A percentile compares a stretch with the other conserved stretches of the same genome.
Evolutionary conservation across 1,139 yeast genomes (phyloP).

Genomic region (Arxiozyma slooffiae): DNA sequence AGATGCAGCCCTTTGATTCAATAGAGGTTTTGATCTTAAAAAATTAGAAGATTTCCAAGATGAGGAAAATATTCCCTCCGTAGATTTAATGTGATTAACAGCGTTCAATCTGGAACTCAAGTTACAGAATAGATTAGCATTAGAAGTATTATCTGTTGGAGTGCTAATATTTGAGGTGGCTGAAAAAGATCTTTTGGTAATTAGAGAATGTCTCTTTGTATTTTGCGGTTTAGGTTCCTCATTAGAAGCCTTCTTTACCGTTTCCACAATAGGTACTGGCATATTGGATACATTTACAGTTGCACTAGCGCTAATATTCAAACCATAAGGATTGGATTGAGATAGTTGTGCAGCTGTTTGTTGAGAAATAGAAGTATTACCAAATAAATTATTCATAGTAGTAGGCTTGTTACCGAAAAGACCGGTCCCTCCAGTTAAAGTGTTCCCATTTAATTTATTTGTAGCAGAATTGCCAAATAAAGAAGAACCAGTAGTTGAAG

Average conservation of each 20-base stretch:
- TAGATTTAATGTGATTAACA: slow-evolving; percentile 21
- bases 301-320: slow-evolving; percentile 19
- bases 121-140: slow-evolving; percentile 30
- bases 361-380: slow-evolving; percentile 8
- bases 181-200: slow-evolving; percentile 18
- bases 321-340: slow-evolving; percentile 26
- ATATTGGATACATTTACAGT: slow-evolving; percentile 26
- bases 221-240: background rate
- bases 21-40: background rate
- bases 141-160: slow-evolving; percentile 12
- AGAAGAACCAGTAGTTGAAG: slow-evolving; percentile 4
- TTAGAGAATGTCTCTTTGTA: background rate
- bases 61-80: slow-evolving; percentile 34
- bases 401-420: slow-evolving; percentile 20
- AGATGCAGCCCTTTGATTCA: background rate
- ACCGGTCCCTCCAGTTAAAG: slow-evolving; percentile 11
- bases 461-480: slow-evolving; percentile 8
- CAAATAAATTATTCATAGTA: slow-evolving; percentile 5
- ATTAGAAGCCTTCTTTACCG: slow-evolving; percentile 9
- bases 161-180: slow-evolving; percentile 9
- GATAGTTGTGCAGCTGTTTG: slow-evolving; percentile 1
- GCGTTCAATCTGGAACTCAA: slow-evolving; percentile 29
- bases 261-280: slow-evolving; percentile 34
- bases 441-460: background rate
- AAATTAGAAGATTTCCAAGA: slow-evolving; percentile 15